Evolutionary conservation across 2,329 filamentous ascomycete genomes (phyloP).

Genomic region (Ophidiomyces ophidiicola): DNA sequence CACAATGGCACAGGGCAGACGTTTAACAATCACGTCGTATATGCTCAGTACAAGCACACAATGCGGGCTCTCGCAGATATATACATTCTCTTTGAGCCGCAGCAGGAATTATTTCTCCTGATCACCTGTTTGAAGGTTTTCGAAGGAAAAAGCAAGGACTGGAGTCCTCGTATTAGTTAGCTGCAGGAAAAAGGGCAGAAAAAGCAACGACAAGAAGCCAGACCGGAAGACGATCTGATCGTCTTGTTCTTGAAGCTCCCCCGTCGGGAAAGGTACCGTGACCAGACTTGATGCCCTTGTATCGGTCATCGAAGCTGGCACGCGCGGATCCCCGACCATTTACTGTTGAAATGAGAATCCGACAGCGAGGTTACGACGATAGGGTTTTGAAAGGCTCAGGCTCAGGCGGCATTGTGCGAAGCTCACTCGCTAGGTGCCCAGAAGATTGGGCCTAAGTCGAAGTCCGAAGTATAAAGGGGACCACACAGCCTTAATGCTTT

Average conservation of each 20-base stretch:
- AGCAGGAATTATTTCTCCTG: slow-evolving; percentile 1
- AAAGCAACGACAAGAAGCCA: slow-evolving; percentile 3
- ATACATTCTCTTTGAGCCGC: slow-evolving; percentile 1
- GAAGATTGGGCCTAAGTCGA: too few species aligned
- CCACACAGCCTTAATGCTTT: too few species aligned
- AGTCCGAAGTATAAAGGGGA: too few species aligned
- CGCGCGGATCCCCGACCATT: too few species aligned
- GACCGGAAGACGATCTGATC: slow-evolving; percentile 7
- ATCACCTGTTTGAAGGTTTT: neutral
- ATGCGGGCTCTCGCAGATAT: slow-evolving; percentile 6
- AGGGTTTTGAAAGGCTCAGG: too few species aligned
- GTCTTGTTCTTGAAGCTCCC: neutral
- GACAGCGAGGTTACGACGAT: too few species aligned
- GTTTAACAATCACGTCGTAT: slow-evolving; percentile 7
- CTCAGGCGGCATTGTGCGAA: too few species aligned
- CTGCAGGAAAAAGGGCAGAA: neutral
- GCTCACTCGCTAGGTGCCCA: too few species aligned
- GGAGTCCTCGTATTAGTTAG: too few species aligned
- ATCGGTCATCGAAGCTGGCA: too few species aligned
- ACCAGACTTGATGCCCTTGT: too few species aligned
- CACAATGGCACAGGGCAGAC: neutral
- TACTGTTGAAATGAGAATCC: too few species aligned
- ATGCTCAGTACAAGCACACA: slow-evolving; percentile 3
- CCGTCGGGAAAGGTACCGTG: slow-evolving; percentile 2
- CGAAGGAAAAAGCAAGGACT: slow-evolving; percentile 1